phyloP scores from a whole-genome alignment of 2,329 filamentous ascomycete genomes.

The Colletotrichum tropicicola region DNA sequence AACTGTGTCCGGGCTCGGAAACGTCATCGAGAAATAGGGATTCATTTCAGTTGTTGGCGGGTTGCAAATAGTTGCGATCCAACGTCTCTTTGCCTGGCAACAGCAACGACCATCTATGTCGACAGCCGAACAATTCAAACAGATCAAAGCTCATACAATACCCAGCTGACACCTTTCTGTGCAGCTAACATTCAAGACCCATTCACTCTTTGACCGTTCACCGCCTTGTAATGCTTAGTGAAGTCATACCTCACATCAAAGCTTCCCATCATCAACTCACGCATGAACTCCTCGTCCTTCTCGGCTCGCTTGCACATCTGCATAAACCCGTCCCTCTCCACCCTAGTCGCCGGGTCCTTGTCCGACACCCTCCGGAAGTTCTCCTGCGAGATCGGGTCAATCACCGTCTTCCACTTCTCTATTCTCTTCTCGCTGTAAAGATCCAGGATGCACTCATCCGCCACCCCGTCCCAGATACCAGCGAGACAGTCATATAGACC shows the following conservation, averaged over 20 bases:
- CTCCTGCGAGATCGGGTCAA: constrained; percentile 51
- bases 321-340: constrained; percentile 42
- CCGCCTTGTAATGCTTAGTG: constrained; percentile 50
- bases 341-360: constrained; percentile 46
- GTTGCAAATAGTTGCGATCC: too few species aligned
- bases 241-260: constrained; percentile 54
- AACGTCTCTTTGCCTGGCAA: too few species aligned
- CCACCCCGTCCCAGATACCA: constrained; percentile 53
- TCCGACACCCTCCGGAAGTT: constrained; percentile 55
- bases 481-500: constrained; percentile 68
- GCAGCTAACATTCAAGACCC: neutral
- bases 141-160: too few species aligned
- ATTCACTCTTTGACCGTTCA: neutral
- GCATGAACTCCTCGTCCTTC: constrained; percentile 41
- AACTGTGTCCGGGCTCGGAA: too few species aligned
- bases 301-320: constrained; percentile 46
- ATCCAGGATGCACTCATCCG: constrained; percentile 53
- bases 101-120: too few species aligned
- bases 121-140: too few species aligned
- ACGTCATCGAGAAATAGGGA: too few species aligned
- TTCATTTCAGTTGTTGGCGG: too few species aligned
- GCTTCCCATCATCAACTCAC: constrained; percentile 43
- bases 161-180: too few species aligned
- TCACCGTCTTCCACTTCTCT: constrained; percentile 54
- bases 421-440: constrained; percentile 55